These are phyloP conservation scores for Seiridium unicorne DNA, from an alignment of 2,329 filamentous ascomycete genomes.

Conservation along the genomic window DNA sequence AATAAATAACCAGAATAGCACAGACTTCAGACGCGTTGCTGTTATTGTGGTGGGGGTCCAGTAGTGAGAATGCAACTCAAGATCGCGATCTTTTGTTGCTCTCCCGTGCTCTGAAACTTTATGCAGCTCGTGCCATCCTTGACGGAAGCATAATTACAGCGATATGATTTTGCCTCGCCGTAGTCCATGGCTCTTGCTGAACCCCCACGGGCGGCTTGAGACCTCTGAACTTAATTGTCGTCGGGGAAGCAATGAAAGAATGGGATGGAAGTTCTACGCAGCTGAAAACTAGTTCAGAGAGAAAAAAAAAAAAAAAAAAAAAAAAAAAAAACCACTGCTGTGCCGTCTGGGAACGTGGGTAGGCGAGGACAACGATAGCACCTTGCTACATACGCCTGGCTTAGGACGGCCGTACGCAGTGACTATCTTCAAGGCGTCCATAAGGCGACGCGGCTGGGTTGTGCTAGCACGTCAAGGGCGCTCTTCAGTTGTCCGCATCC, in stretches of 20 bases:
- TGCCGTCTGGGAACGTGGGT: too few relatives aligned
- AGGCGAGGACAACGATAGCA: background rate
- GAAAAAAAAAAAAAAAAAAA: background rate
- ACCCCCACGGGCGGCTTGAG: background rate
- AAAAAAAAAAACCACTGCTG: too few relatives aligned
- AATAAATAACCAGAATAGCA: too few relatives aligned
- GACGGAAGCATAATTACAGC: background rate
- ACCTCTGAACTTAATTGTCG: background rate
- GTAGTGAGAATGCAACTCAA: background rate
- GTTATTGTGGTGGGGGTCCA: background rate
- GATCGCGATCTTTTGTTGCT: slow-evolving; percentile 3
- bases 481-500: background rate
- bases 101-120: background rate
- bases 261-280: too few relatives aligned
- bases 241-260: background rate
- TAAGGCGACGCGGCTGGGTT: too few relatives aligned
- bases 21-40: background rate
- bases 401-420: background rate
- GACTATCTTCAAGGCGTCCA: background rate
- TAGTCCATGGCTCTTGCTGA: background rate
- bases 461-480: too few relatives aligned
- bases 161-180: background rate
- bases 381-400: background rate
- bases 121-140: background rate
- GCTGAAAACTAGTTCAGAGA: background rate